phyloP scores from a whole-genome alignment of 441 rosid species.

The Croton laevigatus region DNA sequence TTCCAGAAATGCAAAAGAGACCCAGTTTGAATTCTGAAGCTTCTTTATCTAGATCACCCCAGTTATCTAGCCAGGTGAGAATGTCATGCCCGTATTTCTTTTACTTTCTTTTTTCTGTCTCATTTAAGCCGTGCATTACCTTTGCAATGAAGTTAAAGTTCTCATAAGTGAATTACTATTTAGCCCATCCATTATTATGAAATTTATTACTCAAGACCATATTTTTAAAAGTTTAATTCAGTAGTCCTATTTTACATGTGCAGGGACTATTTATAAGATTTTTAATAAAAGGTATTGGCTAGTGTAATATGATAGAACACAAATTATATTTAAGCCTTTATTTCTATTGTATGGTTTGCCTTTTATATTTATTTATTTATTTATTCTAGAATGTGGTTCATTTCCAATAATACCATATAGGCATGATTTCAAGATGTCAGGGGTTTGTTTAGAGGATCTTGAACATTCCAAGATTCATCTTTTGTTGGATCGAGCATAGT shows the following conservation, averaged over 20 bases:
- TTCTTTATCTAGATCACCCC: constrained; percentile 43
- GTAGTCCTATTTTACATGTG: not conserved
- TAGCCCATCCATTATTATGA: too few relatives aligned
- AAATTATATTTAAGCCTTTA: not conserved
- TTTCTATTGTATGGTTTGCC: not conserved
- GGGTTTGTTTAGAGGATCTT: not conserved
- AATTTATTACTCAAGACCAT: too few relatives aligned
- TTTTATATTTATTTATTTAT: not conserved
- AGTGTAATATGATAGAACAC: too few relatives aligned
- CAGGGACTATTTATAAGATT: not conserved
- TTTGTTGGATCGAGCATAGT: not conserved
- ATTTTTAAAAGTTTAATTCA: too few relatives aligned
- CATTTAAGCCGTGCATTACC: not conserved
- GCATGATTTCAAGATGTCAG: too few relatives aligned
- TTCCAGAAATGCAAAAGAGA: constrained; percentile 53
- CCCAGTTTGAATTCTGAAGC: constrained; percentile 50
- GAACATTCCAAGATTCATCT: not conserved
- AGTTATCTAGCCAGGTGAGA: constrained; percentile 51
- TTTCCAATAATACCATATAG: not conserved
- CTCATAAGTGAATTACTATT: too few relatives aligned
- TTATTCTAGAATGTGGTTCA: not conserved
- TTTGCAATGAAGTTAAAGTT: not conserved
- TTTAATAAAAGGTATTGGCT: too few relatives aligned
- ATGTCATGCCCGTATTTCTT: not conserved
- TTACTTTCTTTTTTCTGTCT: not conserved